A percentile compares a stretch with the other conserved stretches of the same genome.
Evolutionary conservation across 495 filamentous ascomycete genomes (phyloP).

Genomic region (Penicillium turbatum): DNA sequence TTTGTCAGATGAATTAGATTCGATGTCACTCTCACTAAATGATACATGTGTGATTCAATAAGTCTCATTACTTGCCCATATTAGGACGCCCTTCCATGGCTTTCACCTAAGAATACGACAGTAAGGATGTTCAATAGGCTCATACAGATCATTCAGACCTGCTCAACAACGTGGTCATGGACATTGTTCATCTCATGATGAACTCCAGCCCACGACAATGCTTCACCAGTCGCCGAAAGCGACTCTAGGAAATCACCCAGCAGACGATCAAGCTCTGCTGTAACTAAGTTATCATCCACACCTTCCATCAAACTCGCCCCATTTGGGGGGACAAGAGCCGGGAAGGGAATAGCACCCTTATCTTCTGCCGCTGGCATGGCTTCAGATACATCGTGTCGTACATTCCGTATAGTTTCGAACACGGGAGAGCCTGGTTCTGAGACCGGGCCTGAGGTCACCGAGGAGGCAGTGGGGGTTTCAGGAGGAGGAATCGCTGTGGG

Average conservation of each 20-base stretch:
- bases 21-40: no score
- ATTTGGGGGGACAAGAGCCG: conserved; percentile 32
- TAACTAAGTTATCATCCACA: conserved; percentile 29
- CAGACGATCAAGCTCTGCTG: conserved; percentile 37
- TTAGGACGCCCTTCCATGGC: not conserved
- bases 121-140: not conserved
- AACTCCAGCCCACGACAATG: conserved; percentile 21
- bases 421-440: conserved; percentile 30
- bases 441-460: conserved; percentile 3
- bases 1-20: no score
- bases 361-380: conserved; percentile 2
- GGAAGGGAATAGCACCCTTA: conserved; percentile 25
- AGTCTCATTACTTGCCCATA: not conserved
- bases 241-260: conserved; percentile 39
- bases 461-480: conserved; percentile 6
- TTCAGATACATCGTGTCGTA: conserved; percentile 12
- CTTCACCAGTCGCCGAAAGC: conserved; percentile 33
- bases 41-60: not conserved
- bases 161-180: conserved; percentile 5
- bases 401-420: conserved; percentile 27
- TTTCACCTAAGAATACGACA: not conserved
- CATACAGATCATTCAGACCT: conserved; percentile 3
- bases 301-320: conserved; percentile 33
- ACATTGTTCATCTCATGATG: conserved; percentile 6
- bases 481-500: conserved; percentile 14